These are phyloP conservation scores for Penicillium coprophilum DNA, from an alignment of 495 filamentous ascomycete genomes.

Conservation along the genomic window DNA sequence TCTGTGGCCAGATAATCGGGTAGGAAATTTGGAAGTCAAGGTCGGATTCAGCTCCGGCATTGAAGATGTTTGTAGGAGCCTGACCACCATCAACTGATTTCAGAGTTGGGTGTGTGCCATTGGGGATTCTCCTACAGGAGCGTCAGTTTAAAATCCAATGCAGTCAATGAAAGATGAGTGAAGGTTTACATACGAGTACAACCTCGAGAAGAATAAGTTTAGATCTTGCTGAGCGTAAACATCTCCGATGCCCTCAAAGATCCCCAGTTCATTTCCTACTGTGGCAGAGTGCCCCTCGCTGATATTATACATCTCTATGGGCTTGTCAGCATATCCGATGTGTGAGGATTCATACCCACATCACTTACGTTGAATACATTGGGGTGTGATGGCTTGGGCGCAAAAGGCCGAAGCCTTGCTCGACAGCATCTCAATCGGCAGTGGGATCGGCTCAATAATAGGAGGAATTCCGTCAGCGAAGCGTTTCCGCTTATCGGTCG, in stretches of 20 bases:
- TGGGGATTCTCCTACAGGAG: conserved; percentile 30
- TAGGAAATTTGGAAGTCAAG: conserved; percentile 54
- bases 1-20: conserved; percentile 58
- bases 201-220: conserved; percentile 55
- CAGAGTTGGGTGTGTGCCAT: conserved; percentile 40
- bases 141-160: background rate
- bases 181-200: conserved; percentile 23
- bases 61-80: conserved; percentile 30
- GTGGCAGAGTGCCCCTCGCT: conserved; percentile 34
- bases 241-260: conserved; percentile 44
- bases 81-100: conserved; percentile 45
- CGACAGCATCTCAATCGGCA: conserved; percentile 21
- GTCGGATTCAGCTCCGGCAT: conserved; percentile 48
- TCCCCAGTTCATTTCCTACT: conserved; percentile 45
- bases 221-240: conserved; percentile 56
- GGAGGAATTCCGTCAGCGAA: conserved; percentile 15
- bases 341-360: background rate
- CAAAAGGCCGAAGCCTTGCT: conserved; percentile 24
- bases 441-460: conserved; percentile 39
- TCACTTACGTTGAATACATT: conserved; percentile 30
- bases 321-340: background rate
- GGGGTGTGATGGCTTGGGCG: conserved; percentile 30
- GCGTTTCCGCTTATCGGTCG: conserved; percentile 16
- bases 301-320: conserved; percentile 45
- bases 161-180: background rate